Conservation (phyloP, 2,329 filamentous ascomycete species). For the Fusarium xylarioides region DNA sequence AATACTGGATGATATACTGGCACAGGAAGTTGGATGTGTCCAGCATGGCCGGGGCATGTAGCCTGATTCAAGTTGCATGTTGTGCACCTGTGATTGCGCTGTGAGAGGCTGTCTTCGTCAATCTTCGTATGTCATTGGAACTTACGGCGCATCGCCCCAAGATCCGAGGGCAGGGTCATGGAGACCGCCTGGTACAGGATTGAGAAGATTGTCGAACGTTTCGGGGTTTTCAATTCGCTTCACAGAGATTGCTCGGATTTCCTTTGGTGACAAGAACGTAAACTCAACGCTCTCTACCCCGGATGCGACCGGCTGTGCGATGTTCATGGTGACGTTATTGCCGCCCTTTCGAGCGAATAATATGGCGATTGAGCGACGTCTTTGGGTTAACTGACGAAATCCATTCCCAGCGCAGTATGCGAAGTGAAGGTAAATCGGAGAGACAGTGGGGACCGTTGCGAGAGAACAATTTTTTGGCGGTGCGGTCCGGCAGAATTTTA, state of each 20-base stretch:
- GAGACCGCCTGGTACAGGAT: constrained; percentile 88
- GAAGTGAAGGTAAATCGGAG: constrained; percentile 27
- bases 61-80: constrained; percentile 88
- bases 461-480: constrained; percentile 57
- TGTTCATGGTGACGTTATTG: constrained; percentile 64
- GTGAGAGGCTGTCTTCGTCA: constrained; percentile 13
- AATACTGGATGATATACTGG: constrained; percentile 97
- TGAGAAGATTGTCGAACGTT: constrained; percentile 92
- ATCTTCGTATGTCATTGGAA: background rate
- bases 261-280: constrained; percentile 79
- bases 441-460: constrained; percentile 36
- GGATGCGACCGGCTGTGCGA: constrained; percentile 83
- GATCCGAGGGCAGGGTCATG: constrained; percentile 93
- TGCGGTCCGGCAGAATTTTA: constrained; percentile 54
- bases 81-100: constrained; percentile 70
- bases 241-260: constrained; percentile 90
- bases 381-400: constrained; percentile 33
- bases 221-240: constrained; percentile 92
- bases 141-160: constrained; percentile 83
- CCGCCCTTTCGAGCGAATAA: constrained; percentile 25
- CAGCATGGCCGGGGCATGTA: constrained; percentile 89
- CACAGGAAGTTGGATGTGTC: constrained; percentile 93
- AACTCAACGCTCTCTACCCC: constrained; percentile 90
- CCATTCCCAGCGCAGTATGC: constrained; percentile 35
- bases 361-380: constrained; percentile 38